Percentiles rank a stretch among this genome's conserved stretches.
These are phyloP conservation scores for Botrytis squamosa DNA, from an alignment of 2,329 filamentous ascomycete genomes.

Conservation along the genomic window DNA sequence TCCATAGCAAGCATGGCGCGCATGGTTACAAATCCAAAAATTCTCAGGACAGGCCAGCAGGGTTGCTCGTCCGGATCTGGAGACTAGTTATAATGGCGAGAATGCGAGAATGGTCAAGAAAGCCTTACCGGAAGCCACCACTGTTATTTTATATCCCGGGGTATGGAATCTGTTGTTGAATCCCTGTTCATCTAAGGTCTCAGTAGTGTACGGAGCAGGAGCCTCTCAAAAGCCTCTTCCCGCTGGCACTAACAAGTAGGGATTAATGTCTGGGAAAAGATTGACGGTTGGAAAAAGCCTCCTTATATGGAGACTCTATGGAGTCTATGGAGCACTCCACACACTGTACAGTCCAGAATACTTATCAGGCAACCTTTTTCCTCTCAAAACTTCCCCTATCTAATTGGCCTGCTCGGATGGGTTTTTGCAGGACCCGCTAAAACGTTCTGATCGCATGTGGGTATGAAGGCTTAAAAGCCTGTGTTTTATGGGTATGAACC, in stretches of 20 bases:
- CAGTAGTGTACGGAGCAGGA: background rate
- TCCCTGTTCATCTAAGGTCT: background rate
- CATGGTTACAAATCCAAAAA: background rate
- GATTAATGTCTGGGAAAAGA: background rate
- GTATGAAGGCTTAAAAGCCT: background rate
- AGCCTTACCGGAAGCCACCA: background rate
- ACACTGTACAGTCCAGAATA: background rate
- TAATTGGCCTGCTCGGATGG: background rate
- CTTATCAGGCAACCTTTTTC: background rate
- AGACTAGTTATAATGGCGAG: background rate
- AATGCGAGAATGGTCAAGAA: background rate
- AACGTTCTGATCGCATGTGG: constrained; percentile 6
- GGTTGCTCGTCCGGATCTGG: background rate
- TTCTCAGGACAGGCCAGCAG: background rate
- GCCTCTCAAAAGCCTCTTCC: background rate
- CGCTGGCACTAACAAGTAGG: constrained; percentile 2
- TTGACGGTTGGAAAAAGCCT: background rate
- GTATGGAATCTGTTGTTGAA: background rate
- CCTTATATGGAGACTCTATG: background rate
- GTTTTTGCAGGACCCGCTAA: background rate
- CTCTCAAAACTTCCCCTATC: background rate
- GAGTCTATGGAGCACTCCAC: background rate
- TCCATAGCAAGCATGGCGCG: background rate
- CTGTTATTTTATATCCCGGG: background rate
- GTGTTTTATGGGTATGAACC: background rate